Conservation (phyloP, 371 early-diverging fungal species). For the Conidiobolus incongruus region DNA sequence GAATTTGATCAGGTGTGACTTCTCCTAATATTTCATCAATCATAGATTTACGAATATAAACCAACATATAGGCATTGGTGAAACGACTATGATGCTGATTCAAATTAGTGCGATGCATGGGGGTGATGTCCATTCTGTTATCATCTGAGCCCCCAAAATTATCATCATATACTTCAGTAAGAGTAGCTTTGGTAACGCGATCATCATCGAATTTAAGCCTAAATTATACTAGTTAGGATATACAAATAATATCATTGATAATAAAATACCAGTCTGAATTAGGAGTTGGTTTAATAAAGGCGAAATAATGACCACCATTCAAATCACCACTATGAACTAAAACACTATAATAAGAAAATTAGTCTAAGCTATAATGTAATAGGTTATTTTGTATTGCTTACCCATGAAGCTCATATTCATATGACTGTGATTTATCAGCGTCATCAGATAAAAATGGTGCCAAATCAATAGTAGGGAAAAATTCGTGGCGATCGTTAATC, state of each 20-base stretch:
- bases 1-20: constrained; percentile 42
- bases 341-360: constrained; percentile 33
- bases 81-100: constrained; percentile 27
- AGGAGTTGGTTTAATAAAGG: constrained; percentile 56
- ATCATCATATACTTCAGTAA: constrained; percentile 83
- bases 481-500: constrained; percentile 97
- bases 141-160: constrained; percentile 76
- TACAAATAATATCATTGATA: constrained; percentile 3
- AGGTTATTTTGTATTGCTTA: constrained; percentile 4
- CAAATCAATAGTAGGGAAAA: constrained; percentile 75
- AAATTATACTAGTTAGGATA: not conserved
- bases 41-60: constrained; percentile 67
- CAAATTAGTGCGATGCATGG: constrained; percentile 8
- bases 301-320: constrained; percentile 95
- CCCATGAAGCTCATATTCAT: constrained; percentile 71
- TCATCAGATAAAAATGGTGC: constrained; percentile 55
- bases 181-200: constrained; percentile 64
- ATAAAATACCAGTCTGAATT: constrained; percentile 45
- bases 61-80: constrained; percentile 95
- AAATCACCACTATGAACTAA: constrained; percentile 94
- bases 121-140: constrained; percentile 6
- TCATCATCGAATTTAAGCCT: constrained; percentile 94
- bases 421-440: constrained; percentile 33
- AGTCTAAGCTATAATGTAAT: not conserved
- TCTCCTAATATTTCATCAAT: constrained; percentile 46